Conservation (phyloP, 495 filamentous ascomycete species). For the Aspergillus conjunctus region DNA sequence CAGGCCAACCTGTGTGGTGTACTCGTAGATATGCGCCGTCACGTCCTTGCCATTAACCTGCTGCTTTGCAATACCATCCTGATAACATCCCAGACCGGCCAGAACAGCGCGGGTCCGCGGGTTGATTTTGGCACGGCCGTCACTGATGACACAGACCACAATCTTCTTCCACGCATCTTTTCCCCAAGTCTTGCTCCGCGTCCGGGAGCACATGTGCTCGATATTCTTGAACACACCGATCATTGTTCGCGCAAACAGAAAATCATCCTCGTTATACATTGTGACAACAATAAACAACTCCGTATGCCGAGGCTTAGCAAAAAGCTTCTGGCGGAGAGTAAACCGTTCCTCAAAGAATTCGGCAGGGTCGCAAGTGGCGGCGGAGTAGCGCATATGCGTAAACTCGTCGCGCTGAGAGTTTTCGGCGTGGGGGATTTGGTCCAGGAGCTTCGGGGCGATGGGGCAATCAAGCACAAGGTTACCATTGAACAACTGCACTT, state of each 20-base stretch:
- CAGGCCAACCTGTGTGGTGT: slow-evolving; percentile 90
- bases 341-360: slow-evolving; percentile 88
- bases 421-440: slow-evolving; percentile 78
- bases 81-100: slow-evolving; percentile 92
- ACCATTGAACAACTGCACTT: slow-evolving; percentile 93
- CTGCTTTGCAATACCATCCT: slow-evolving; percentile 98
- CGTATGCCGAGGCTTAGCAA: slow-evolving; percentile 89
- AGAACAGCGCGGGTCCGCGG: slow-evolving; percentile 85
- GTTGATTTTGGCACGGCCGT: slow-evolving; percentile 98
- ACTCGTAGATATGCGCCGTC: slow-evolving; percentile 98
- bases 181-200: slow-evolving; percentile 94
- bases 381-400: slow-evolving; percentile 98
- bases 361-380: slow-evolving; percentile 91
- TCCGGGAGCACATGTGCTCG: slow-evolving; percentile 91
- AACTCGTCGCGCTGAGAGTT: slow-evolving; percentile 91
- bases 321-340: slow-evolving; percentile 90
- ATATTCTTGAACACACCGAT: slow-evolving; percentile 98
- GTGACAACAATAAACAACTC: slow-evolving; percentile 98
- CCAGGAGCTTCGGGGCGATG: slow-evolving; percentile 84
- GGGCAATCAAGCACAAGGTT: slow-evolving; percentile 98
- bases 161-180: slow-evolving; percentile 99
- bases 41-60: slow-evolving; percentile 97
- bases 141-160: slow-evolving; percentile 96
- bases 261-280: slow-evolving; percentile 99
- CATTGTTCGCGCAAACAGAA: slow-evolving; percentile 95